Base-by-base conservation (phyloP, 2,329 filamentous ascomycete species). In the Drechslerella dactyloides region DNA sequence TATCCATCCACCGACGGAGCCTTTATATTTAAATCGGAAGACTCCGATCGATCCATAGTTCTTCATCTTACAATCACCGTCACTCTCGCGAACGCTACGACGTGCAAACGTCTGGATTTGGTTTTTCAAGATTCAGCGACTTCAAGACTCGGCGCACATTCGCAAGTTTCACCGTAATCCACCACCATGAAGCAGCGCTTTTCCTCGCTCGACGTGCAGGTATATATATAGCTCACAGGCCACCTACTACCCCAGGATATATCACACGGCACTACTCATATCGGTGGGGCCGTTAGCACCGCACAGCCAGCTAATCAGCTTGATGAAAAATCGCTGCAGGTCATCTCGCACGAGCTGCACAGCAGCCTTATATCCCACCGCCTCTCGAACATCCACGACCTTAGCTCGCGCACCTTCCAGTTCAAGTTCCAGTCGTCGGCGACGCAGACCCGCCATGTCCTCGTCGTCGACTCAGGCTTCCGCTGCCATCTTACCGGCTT, bases 401-500 rank as follows among this genome's bases (percentile, higher is more conserved):
- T 99, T 69, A 96, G 91, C 74, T 92, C 92, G 82, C 92, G 93
- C 78, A 97, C 97, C 78, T 91, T 97, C 78, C 87, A 97, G 24
- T 85, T 99, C 80, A 97, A 97, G 79, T 94, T 99, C 78, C 88
- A 92, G 62, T 69, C 65, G 3, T 69, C 65, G 35, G 65, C 65
- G 0, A 96, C 94, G 79, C 91, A 93, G 48, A 89, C 93, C 78
- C 92, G 93, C 80, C 89, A 94, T 78, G 93, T 97, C 79, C 84
- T 99, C 27, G 84, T 99, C 57, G 87, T 99, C 76, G 94, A 99
- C 79, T 94, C 91, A 1, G 94, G 94, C 30, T 99, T 99, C 80
- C 91, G 94, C 78, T 96, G 91, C 80, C 94, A 99, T 79, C 84
- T 97, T 68, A 97, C 94, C 33, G 87, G 89, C 76, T 99, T 96